Conservation (phyloP, 2,329 filamentous ascomycete species). For the Pyricularia pennisetigena region DNA sequence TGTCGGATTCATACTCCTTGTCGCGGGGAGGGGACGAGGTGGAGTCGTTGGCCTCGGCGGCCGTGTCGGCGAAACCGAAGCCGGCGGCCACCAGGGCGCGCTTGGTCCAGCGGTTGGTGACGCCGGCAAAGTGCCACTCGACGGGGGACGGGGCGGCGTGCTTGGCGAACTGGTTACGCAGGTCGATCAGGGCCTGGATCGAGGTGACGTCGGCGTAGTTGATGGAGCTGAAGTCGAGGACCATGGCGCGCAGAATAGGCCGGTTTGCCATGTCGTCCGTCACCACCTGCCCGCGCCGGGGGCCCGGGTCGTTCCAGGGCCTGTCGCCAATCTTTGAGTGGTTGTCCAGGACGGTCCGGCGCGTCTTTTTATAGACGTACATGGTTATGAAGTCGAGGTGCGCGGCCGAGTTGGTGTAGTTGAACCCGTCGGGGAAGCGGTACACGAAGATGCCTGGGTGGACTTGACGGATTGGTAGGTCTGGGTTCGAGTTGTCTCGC, state of each 20-base stretch:
- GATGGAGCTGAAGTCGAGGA: constrained; percentile 87
- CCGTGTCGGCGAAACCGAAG: constrained; percentile 46
- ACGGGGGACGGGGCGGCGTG: constrained; percentile 74
- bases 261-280: constrained; percentile 1
- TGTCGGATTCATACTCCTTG: constrained; percentile 1
- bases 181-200: constrained; percentile 84
- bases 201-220: constrained; percentile 93
- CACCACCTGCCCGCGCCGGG: constrained; percentile 19
- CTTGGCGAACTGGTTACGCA: constrained; percentile 84
- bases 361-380: constrained; percentile 29
- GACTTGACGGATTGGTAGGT: constrained; percentile 28
- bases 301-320: constrained; percentile 45
- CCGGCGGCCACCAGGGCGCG: constrained; percentile 77
- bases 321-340: constrained; percentile 29
- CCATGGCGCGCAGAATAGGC: constrained; percentile 47
- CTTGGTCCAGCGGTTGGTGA: constrained; percentile 93
- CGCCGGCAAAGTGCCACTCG: constrained; percentile 92
- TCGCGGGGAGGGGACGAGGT: neutral
- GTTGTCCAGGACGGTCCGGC: constrained; percentile 26
- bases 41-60: neutral
- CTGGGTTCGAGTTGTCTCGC: constrained; percentile 33
- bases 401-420: constrained; percentile 39
- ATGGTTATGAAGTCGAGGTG: constrained; percentile 32
- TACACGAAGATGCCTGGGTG: constrained; percentile 42
- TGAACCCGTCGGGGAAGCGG: constrained; percentile 40